These are phyloP conservation scores for Backusella macrospora DNA, from an alignment of 192 early-diverging fungal genomes.

Conservation along the genomic window DNA sequence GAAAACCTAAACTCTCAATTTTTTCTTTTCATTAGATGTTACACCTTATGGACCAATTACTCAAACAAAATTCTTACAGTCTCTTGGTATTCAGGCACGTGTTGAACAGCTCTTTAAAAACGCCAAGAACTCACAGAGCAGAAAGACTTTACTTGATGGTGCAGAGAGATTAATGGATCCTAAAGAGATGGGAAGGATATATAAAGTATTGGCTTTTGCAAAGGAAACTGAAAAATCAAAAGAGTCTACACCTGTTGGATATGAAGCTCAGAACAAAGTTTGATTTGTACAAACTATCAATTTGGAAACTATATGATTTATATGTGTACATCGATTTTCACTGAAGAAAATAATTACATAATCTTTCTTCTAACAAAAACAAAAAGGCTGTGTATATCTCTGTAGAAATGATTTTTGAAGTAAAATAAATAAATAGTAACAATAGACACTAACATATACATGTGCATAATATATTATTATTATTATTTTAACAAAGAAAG, in stretches of 20 bases:
- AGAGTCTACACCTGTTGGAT: not conserved
- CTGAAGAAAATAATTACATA: no score
- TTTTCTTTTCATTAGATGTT: slow-evolving; percentile 11
- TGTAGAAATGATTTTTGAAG: no score
- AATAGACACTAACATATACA: no score
- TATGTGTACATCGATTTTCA: no score
- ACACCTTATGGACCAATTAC: slow-evolving; percentile 75
- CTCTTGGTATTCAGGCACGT: slow-evolving; percentile 81
- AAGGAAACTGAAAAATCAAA: slow-evolving; percentile 17
- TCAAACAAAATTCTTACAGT: slow-evolving; percentile 75
- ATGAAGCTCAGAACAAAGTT: not conserved
- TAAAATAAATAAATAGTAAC: no score
- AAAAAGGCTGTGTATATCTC: no score
- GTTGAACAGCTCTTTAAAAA: slow-evolving; percentile 67
- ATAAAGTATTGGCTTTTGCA: slow-evolving; percentile 71
- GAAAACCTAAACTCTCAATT: not conserved
- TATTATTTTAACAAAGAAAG: no score
- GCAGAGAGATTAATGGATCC: slow-evolving; percentile 79
- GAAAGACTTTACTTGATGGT: slow-evolving; percentile 66
- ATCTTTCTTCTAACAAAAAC: no score
- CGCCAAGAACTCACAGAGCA: slow-evolving; percentile 47
- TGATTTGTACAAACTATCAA: not conserved
- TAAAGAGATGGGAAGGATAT: slow-evolving; percentile 83
- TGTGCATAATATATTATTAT: no score
- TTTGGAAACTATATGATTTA: no score